Percentiles rank a stretch among this genome's conserved stretches.
phyloP scores from a whole-genome alignment of 208 protist species.

The Naegleria lovaniensis region DNA sequence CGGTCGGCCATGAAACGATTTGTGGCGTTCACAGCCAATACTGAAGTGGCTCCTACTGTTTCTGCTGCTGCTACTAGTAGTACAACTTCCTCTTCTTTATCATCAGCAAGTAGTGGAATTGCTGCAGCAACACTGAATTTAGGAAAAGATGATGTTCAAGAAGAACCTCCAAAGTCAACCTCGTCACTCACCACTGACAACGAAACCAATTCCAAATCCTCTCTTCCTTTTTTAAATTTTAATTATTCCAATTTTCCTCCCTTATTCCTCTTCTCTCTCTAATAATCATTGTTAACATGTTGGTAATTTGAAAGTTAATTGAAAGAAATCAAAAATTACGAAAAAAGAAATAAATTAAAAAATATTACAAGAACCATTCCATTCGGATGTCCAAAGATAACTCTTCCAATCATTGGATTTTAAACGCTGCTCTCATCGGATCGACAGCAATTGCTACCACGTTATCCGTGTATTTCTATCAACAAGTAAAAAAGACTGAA shows the following conservation, averaged over 20 bases:
- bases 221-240: background rate
- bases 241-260: background rate
- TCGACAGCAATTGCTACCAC: too few relatives aligned
- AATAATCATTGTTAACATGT: too few relatives aligned
- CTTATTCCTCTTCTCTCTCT: background rate
- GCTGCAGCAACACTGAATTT: background rate
- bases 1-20: background rate
- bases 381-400: background rate
- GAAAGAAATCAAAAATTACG: too few relatives aligned
- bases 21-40: background rate
- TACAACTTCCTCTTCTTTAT: background rate
- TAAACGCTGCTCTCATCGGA: too few relatives aligned
- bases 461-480: background rate
- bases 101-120: background rate
- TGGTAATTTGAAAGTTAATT: too few relatives aligned
- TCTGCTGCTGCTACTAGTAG: background rate
- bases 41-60: background rate
- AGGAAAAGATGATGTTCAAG: background rate
- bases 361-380: too few relatives aligned
- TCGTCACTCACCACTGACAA: background rate
- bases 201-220: background rate
- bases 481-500: background rate
- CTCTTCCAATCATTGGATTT: background rate
- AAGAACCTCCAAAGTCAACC: background rate
- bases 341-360: background rate